phyloP scores from a whole-genome alignment of 2,329 filamentous ascomycete species.

The Fusarium sp. region DNA sequence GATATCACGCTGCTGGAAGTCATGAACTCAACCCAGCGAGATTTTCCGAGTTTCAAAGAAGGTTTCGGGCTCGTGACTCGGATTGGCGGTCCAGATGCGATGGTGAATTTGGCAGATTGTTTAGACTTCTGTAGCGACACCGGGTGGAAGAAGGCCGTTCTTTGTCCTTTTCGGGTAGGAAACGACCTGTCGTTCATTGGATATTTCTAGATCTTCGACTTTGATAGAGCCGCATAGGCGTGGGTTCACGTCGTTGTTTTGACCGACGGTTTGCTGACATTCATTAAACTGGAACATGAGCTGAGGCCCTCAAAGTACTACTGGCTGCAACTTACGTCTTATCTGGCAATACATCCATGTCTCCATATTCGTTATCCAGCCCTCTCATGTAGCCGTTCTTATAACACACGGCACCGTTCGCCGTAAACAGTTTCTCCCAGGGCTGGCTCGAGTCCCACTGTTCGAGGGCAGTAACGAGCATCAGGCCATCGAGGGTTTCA shows the following conservation, averaged over 20 bases:
- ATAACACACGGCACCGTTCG: slow-evolving; percentile 80
- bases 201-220: neutral
- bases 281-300: neutral
- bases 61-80: neutral
- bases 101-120: neutral
- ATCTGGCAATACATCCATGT: slow-evolving; percentile 81
- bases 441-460: slow-evolving; percentile 13
- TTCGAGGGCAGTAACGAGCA: slow-evolving; percentile 64
- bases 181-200: neutral
- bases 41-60: neutral
- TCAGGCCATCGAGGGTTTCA: slow-evolving; percentile 67
- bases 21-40: too few species aligned
- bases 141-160: neutral
- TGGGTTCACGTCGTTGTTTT: neutral
- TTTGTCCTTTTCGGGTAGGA: neutral
- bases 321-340: slow-evolving; percentile 62
- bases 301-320: neutral
- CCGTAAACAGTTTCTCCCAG: slow-evolving; percentile 84
- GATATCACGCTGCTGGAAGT: too few species aligned
- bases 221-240: neutral
- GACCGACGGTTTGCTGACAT: neutral
- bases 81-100: neutral
- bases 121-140: neutral
- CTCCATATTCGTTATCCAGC: slow-evolving; percentile 83
- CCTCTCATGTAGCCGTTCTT: slow-evolving; percentile 86